Evolutionary conservation across 345 rosid species (phyloP), one percentile per base, ranked within the genome.

Genomic region (Raphanus raphanistrum): DNA sequence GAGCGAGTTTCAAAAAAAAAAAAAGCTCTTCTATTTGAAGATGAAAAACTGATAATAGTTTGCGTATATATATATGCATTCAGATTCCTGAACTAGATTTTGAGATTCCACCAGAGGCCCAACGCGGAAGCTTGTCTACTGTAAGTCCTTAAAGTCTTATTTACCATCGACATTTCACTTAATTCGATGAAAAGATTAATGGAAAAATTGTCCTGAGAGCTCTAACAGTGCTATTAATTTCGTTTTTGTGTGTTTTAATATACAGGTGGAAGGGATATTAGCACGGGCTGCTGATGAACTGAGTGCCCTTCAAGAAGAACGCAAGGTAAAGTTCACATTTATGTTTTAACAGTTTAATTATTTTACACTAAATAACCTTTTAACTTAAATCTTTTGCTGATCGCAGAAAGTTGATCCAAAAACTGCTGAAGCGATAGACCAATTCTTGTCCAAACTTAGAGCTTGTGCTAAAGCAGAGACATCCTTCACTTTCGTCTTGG

Each of bases 41-140:
- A n/a, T 62, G 33, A 63, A 45, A 71, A 45, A 72, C 26, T 71
- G 9, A 78, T 4, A 35, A 8, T 62, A 17, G 26, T 68, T 58
- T n/a, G 5, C 63, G 16, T 68, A 50, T n/a, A n/a, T n/a, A n/a
- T n/a, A n/a, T 52, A 2, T 76, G 50, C 21, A 2, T 80, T 75
- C 84, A 94, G 98, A 90, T 94, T 82, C 97, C 97, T 69, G 92
- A 94, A 75, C 80, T 94, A 80, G 91, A 90, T 77, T 94, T 94
- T 77, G 98, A 94, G 85, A 92, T 94, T 82, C 98, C 98, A 54
- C 87, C 95, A 21, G 98, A 92, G 91, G 91, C 97, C 79, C 98
- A 92, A 75, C 88, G 87, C 32, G 98, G 98, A 76, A 90, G 90
- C 81, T 81, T 94, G 76, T 94, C 98, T 50, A 92, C 97, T 1